Evolutionary conservation across 1,139 yeast species (phyloP).

Genomic region (Yamadazyma dendronema): DNA sequence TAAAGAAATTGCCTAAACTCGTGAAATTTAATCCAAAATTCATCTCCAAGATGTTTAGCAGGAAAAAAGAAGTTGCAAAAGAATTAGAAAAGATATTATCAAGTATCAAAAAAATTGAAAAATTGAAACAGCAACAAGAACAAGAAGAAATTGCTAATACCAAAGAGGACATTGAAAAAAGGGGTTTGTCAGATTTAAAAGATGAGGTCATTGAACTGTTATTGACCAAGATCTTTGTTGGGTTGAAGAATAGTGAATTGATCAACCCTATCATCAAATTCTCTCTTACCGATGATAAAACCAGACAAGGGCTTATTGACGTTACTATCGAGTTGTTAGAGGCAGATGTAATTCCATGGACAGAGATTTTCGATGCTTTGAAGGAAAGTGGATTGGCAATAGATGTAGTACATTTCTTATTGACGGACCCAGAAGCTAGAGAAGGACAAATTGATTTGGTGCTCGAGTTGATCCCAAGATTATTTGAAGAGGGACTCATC

Average conservation of each 20-base stretch:
- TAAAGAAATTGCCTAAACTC: conserved; percentile 3
- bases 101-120: conserved; percentile 14
- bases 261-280: conserved; percentile 26
- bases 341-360: conserved; percentile 33
- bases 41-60: conserved; percentile 6
- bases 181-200: conserved; percentile 4
- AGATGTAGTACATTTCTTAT: conserved; percentile 24
- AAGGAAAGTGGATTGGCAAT: conserved; percentile 31
- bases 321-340: conserved; percentile 26
- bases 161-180: conserved; percentile 2
- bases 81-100: conserved; percentile 13
- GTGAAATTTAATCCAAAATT: conserved; percentile 2
- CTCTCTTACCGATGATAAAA: conserved; percentile 31
- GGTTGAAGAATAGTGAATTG: conserved; percentile 32
- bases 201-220: conserved; percentile 22
- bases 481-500: conserved; percentile 17
- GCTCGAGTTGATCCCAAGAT: conserved; percentile 26
- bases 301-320: conserved; percentile 25
- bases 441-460: conserved; percentile 27
- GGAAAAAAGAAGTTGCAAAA: conserved; percentile 9
- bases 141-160: conserved; percentile 4
- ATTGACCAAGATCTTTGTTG: conserved; percentile 23
- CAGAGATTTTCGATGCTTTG: conserved; percentile 31
- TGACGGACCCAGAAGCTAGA: conserved; percentile 32
- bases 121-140: conserved; percentile 10